These are phyloP conservation scores for Yamadazyma ubonensis DNA, from an alignment of 805 yeast genomes.

Conservation along the genomic window DNA sequence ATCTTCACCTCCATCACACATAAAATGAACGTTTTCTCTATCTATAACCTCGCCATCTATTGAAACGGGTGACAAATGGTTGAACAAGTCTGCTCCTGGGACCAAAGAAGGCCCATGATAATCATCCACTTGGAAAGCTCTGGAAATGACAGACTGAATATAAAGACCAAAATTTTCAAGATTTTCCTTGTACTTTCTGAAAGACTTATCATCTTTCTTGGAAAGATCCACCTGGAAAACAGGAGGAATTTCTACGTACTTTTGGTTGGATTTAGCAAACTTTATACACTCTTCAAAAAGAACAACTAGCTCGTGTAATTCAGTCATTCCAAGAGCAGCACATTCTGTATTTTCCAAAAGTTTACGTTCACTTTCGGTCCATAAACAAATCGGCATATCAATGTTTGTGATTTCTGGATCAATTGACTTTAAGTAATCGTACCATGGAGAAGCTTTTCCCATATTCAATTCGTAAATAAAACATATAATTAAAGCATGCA, in stretches of 20 bases:
- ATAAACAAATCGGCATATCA: constrained; percentile 58
- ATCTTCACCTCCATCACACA: constrained; percentile 27
- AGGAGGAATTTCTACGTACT: constrained; percentile 34
- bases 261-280: constrained; percentile 37
- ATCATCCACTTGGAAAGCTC: constrained; percentile 80
- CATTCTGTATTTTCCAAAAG: constrained; percentile 61
- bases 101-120: constrained; percentile 75
- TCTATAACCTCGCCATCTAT: constrained; percentile 14
- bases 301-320: constrained; percentile 40
- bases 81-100: constrained; percentile 89
- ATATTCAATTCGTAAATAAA: constrained; percentile 67
- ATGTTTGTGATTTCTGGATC: constrained; percentile 30
- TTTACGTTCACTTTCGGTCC: constrained; percentile 52
- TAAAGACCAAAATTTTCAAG: constrained; percentile 54
- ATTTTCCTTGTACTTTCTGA: constrained; percentile 16
- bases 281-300: constrained; percentile 39
- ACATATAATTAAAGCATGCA: constrained; percentile 64
- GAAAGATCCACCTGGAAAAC: constrained; percentile 26
- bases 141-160: constrained; percentile 62
- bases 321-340: constrained; percentile 58
- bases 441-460: constrained; percentile 79
- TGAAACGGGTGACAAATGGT: constrained; percentile 52
- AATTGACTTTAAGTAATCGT: constrained; percentile 56
- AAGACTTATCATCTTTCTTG: constrained; percentile 22
- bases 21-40: constrained; percentile 64